Evolutionary conservation across 1,284 basidiomycete species (phyloP), one percentile per base, ranked within the genome.

Genomic region (Vanrija humicola): DNA sequence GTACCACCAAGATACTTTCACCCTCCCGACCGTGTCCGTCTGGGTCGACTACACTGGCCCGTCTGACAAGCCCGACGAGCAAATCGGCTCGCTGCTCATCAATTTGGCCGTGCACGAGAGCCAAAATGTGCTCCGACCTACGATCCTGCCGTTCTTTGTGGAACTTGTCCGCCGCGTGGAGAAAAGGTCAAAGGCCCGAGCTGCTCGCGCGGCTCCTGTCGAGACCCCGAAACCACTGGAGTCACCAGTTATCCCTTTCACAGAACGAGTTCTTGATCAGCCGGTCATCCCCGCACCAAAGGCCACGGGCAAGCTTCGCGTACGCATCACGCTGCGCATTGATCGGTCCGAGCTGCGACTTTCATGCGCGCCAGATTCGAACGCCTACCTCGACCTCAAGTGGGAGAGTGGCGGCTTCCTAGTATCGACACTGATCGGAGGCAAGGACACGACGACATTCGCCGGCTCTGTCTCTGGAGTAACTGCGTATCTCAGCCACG

Each of bases 351-450:
- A 82, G 54, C 79, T 96, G 44, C 85, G 88, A 53, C 77, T 96
- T 25, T 90, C 87, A 1, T 95, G 92, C 64, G 85, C 86, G 54
- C 89, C 90, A 0, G 89, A 92, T 66, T 90, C 90, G 47, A 90
- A 92, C 62, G 91, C 94, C 15, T 82, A 88, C 42, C 89, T 88
- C 18, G 86, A 86, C 3, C 71, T 95, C 29, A 83, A 89, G 48
- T 96, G 92, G 92, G 86, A 93, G 56, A 93, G 88, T 63, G 92
- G 92, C 38, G 91, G 91, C 0, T 92, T 95, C 66, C 78, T 91
- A 39, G 72, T 91, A 38, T 88, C 84, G 60, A 80, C 89, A 16
- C 83, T 86, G 25, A 86, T 89, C 2, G 85, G 86, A 10, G 83
- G 83, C 45, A 81, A 83, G 19, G 82, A 82, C 40, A 53, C 54